Evolutionary conservation across 2,329 filamentous ascomycete species (phyloP), one percentile per base, ranked within the genome.

Genomic region (Verticillium zaregamsianum): DNA sequence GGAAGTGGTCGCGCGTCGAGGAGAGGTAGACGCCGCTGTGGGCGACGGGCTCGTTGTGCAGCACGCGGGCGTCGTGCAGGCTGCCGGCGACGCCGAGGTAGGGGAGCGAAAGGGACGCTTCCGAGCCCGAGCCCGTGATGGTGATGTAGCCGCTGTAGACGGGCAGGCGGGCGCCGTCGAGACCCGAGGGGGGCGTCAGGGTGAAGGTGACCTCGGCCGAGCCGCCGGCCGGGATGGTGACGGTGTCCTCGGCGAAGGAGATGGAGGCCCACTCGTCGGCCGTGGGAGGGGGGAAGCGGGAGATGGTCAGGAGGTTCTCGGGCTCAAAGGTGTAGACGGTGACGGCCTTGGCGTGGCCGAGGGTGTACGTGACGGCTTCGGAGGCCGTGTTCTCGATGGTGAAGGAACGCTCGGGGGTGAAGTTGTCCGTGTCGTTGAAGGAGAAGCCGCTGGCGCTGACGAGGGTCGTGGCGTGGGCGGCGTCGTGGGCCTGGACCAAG

Each of bases 371-470:
- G 23, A 74, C 67, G 5, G 68, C 68, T 35, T 71, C 67, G 11
- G 65, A 63, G 49, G 73, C 78, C 12, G 69, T 71, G 68, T 82
- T 81, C 55, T 68, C 71, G 67, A 81, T 72, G 52, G 68, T 73
- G 64, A 81, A 77, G 58, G 69, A 70, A n/a, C 70, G 68, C 23
- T 66, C 67, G 15, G 65, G 62, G 14, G 69, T 67, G 59, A 79
- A 74, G 68, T 80, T 66, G 56, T 74, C 72, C 9, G 76, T 80
- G 64, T 81, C 79, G 63, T 82, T 81, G 67, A 81, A 76, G 23
- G 73, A 70, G 49, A 82, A 70, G 61, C 72, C 76, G 8, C 71
- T 70, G 0, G 74, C 71, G 56, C 72, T 72, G 15, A 81, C 68
- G 23, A 74, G 60, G 1, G 74, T 76, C 1, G 68, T 76, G 15